phyloP scores from a whole-genome alignment of 148 eudicot genomes.

The Chenopodium suecicum region DNA sequence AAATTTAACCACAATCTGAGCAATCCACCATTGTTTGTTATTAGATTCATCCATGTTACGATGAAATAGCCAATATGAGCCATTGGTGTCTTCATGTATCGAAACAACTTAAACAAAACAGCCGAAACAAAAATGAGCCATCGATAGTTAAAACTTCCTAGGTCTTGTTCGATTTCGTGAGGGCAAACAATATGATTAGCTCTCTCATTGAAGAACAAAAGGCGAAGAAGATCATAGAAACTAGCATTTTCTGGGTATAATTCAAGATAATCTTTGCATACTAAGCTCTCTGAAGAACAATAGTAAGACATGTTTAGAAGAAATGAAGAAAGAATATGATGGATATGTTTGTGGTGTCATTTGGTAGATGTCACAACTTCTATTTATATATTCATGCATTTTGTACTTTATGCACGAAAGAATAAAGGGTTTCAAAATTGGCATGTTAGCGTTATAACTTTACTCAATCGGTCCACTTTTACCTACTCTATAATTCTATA shows the following conservation, averaged over 20 bases:
- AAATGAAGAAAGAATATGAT: neutral
- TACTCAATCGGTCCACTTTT: no score
- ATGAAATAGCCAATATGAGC: slow-evolving; percentile 24
- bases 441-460: no score
- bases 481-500: no score
- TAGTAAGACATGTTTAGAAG: slow-evolving; percentile 28
- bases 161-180: slow-evolving; percentile 22
- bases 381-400: no score
- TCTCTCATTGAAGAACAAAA: slow-evolving; percentile 22
- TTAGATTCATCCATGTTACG: slow-evolving; percentile 32
- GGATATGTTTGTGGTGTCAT: neutral
- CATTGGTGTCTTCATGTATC: slow-evolving; percentile 25
- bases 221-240: slow-evolving; percentile 23
- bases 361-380: no score
- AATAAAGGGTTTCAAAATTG: no score
- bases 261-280: slow-evolving; percentile 31
- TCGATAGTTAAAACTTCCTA: slow-evolving; percentile 27
- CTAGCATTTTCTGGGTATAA: slow-evolving; percentile 38
- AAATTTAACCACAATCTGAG: slow-evolving; percentile 17
- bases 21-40: slow-evolving; percentile 30
- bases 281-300: neutral
- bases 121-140: slow-evolving; percentile 41
- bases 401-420: no score
- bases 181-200: neutral
- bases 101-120: slow-evolving; percentile 28